Base-by-base conservation (phyloP, 2,329 filamentous ascomycete species). In the Nannizziopsis barbatae region DNA sequence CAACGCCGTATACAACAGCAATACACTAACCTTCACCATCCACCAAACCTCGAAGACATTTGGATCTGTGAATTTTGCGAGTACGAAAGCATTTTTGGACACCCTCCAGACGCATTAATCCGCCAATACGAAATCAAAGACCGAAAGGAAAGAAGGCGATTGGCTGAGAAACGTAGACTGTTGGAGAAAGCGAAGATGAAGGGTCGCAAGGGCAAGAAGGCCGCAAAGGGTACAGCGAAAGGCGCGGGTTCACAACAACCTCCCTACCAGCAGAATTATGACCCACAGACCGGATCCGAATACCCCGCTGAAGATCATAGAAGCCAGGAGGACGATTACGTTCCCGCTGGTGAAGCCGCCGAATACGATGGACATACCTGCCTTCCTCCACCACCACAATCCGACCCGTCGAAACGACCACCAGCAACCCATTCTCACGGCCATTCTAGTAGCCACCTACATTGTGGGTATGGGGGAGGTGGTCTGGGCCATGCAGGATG, bases 21-120 rank as follows among this genome's bases (percentile, higher is more conserved):
- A 58, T 83, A 84, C 55, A 76, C 79, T 49, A 93, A 92, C 63
- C 79, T 79, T 53, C 80, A 84, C 58, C 81, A 85, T 58, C 83
- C 85, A 1, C 84, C 84, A 0, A 71, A 68, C 14, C 63, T 71
- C 1, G 83, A 86, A 55, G 86, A 95, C 52, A 77, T 88, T 44
- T 96, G 89, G 86, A 88, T 96, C 41, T 98, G 92, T 68, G 86
- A 95, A 60, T 96, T 96, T 63, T 98, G 92, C 71, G 92, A 98
- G 65, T 98, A 95, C 62, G 90, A 96, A 67, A 80, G 80, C 45
- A 95, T 98, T 43, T 96, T 95, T 63, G 90, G 90, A n/a, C 76
- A 76, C 45, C 85, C 85, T 2, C 92, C 92, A 0, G 76, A 79
- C 57, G 87, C 87, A 43, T 70, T 98, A 47, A 93, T 96, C 54